Conservation (phyloP, 176 grass and related monocot genomes). For the Oryza australiensis region DNA sequence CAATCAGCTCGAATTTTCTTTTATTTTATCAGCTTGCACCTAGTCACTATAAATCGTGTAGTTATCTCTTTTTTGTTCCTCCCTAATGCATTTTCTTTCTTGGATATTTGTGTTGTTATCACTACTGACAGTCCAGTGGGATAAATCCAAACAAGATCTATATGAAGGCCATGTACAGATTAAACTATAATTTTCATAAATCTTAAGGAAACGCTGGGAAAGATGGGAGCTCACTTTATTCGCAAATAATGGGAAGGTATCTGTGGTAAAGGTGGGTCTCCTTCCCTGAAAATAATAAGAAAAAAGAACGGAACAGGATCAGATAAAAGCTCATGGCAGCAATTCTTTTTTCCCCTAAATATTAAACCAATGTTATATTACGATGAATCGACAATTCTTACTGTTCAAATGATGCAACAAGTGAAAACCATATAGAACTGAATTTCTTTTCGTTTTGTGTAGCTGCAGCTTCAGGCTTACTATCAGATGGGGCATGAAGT, state of each 20-base stretch:
- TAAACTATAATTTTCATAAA: slow-evolving; percentile 12
- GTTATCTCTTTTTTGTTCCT: background rate
- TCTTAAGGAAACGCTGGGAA: slow-evolving; percentile 15
- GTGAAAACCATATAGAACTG: slow-evolving; percentile 72
- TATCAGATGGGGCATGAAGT: slow-evolving; percentile 30
- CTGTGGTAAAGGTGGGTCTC: slow-evolving; percentile 63
- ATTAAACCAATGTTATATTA: background rate
- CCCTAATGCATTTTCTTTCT: background rate
- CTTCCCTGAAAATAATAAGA: slow-evolving; percentile 60
- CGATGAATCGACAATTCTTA: slow-evolving; percentile 35
- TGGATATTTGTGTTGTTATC: background rate
- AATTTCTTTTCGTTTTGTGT: slow-evolving; percentile 52
- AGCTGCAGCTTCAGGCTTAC: slow-evolving; percentile 34
- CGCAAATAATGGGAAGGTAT: slow-evolving; percentile 64
- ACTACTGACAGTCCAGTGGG: background rate
- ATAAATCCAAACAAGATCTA: slow-evolving; percentile 20
- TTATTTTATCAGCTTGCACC: background rate
- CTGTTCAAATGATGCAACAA: slow-evolving; percentile 71
- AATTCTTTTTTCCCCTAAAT: slow-evolving; percentile 6
- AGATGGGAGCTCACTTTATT: slow-evolving; percentile 69
- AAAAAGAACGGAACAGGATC: slow-evolving; percentile 30
- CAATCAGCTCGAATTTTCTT: background rate
- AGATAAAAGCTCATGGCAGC: slow-evolving; percentile 29
- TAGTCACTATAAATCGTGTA: background rate
- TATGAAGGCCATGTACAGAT: background rate